Percentiles rank a stretch among this genome's conserved stretches.
Evolutionary conservation across 1,284 basidiomycete genomes (phyloP).

Genomic region (Termitomyces sp.): DNA sequence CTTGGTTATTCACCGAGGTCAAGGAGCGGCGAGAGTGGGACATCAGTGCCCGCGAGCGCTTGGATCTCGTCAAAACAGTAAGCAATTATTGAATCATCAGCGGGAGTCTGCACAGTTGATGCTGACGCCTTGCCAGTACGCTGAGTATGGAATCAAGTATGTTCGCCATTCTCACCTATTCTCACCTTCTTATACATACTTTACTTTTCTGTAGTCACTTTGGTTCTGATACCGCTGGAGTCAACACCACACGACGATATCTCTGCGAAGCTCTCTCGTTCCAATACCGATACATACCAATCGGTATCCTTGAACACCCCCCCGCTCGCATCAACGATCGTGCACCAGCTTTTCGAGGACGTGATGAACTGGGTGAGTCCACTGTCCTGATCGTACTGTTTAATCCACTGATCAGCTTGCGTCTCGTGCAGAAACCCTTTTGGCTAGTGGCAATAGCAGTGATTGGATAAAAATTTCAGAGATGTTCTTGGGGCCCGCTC

Average conservation of each 20-base stretch:
- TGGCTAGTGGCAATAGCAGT: constrained; percentile 76
- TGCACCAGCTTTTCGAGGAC: constrained; percentile 79
- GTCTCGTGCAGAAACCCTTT: constrained; percentile 62
- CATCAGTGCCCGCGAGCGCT: constrained; percentile 85
- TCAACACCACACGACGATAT: constrained; percentile 92
- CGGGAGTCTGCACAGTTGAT: not conserved
- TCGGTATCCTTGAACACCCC: constrained; percentile 85
- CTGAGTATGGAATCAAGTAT: constrained; percentile 72
- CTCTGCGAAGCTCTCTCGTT: constrained; percentile 94
- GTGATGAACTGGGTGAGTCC: constrained; percentile 76
- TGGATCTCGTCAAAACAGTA: constrained; percentile 82
- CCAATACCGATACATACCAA: constrained; percentile 91
- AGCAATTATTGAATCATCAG: constrained; percentile 16
- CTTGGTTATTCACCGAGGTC: constrained; percentile 96
- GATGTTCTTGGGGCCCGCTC: constrained; percentile 72
- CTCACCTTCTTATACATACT: not conserved
- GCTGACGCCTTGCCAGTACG: constrained; percentile 47
- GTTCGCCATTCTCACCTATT: constrained; percentile 9
- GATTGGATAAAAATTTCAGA: constrained; percentile 96
- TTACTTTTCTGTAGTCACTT: constrained; percentile 59
- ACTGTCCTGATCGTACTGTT: not conserved
- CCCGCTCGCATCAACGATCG: constrained; percentile 87
- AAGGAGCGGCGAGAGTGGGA: constrained; percentile 93
- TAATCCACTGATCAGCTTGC: not conserved
- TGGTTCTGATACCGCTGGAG: constrained; percentile 87